These are phyloP conservation scores for Cicer judaicum DNA, from an alignment of 306 rosid species.

Conservation along the genomic window DNA sequence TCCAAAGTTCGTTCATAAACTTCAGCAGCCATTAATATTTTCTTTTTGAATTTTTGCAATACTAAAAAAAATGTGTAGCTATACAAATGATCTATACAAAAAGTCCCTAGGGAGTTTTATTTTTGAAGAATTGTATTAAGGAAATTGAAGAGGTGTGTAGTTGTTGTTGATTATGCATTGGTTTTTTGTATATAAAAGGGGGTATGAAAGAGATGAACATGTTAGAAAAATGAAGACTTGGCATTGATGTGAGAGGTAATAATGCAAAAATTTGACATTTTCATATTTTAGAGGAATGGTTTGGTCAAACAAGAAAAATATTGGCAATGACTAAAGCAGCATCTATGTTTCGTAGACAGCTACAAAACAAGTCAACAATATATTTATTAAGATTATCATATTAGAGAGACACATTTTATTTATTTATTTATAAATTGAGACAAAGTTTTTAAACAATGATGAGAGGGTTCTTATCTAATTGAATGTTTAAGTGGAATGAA, in stretches of 20 bases:
- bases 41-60: not conserved
- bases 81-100: not conserved
- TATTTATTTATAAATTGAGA: not conserved
- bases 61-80: not conserved
- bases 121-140: not conserved
- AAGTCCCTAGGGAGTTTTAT: not conserved
- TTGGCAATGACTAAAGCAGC: not conserved
- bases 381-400: not conserved
- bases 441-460: not conserved
- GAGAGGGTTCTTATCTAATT: not conserved
- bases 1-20: conserved; percentile 50
- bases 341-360: not conserved
- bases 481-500: no score
- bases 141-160: not conserved
- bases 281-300: not conserved
- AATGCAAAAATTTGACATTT: not conserved
- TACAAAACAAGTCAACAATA: not conserved
- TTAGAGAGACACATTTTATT: not conserved
- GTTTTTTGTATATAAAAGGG: not conserved
- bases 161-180: not conserved
- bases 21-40: not conserved
- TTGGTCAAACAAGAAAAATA: not conserved
- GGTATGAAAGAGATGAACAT: not conserved
- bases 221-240: conserved; percentile 5
- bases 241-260: not conserved